Base-by-base conservation (phyloP, 163 green algal genomes). In the Picocystis sp. region DNA sequence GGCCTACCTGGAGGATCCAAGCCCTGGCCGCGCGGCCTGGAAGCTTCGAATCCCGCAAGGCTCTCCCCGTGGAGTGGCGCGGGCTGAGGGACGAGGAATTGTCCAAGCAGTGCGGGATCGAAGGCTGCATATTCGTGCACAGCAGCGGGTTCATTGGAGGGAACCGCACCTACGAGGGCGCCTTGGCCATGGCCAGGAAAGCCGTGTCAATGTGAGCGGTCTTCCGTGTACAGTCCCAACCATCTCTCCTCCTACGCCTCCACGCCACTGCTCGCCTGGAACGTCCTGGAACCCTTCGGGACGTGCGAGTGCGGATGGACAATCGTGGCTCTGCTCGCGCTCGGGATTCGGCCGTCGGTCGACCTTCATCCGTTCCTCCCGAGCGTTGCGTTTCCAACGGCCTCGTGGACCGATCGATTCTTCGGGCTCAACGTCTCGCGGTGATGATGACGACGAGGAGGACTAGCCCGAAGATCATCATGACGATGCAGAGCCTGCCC, bases 111-210 rank as follows among this genome's bases (percentile, higher is more conserved):
- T 60, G 56, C 14, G 82, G 81, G 24, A 82, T 75, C 17, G 63
- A 69, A 5, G 81, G 76, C 19, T 80, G 86, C 53, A 75, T 94
- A 45, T 98, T 98, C 76, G 80, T 95, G 22, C 89, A 98, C 64
- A 76, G 76, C 1, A 70, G 50, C 2, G 90, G 90, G 1, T 98
- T 97, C 75, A 98, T 92, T 52, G 82, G 81, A 2, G 80, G 80
- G 9, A 82, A 86, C 58, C 64, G 67, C 45, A 91, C 78, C 1
- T 75, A 78, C 58, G 77, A 91, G 45, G 82, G 80, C 0, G 76
- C 69, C 38, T 52, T 90, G 22, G 71, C 66, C 44, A 87, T 93
- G 80, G 82, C 82, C 11, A 24, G 47, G 8, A 70, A 67, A 44
- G 64, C 58, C 1, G 58, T 86, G 15, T 38, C 8, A 11, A 3